Percentiles rank a stretch among this genome's conserved stretches.
Conservation (phyloP, 73 alveolate species). For the Durusdinium trenchii region DNA sequence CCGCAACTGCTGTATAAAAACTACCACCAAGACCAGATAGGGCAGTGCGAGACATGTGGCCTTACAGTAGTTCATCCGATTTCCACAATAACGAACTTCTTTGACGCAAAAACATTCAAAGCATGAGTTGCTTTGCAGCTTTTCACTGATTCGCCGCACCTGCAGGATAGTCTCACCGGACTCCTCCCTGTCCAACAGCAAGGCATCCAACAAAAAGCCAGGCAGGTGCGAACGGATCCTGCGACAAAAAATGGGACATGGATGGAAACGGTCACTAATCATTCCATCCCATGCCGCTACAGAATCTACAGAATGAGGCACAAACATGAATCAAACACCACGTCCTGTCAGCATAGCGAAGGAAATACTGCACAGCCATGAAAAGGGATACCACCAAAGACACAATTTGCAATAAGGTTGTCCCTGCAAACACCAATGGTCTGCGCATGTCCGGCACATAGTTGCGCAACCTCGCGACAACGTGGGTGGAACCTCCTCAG, state of each 20-base stretch:
- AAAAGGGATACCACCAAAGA: neutral
- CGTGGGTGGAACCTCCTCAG: neutral
- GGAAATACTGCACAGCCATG: conserved; percentile 17
- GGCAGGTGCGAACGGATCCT: neutral
- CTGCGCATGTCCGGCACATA: neutral
- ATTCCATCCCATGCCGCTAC: neutral
- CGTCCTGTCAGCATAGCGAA: neutral
- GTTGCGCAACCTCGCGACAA: neutral
- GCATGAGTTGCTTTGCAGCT: neutral
- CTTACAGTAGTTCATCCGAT: neutral
- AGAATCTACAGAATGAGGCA: neutral
- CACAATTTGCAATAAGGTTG: neutral
- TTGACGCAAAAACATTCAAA: neutral
- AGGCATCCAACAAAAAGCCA: neutral
- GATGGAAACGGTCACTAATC: too few relatives aligned
- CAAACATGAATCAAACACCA: neutral
- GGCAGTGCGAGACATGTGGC: neutral
- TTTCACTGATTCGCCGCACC: conserved; percentile 13
- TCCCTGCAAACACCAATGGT: neutral
- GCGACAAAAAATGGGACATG: too few relatives aligned
- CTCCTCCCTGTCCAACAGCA: conserved; percentile 15
- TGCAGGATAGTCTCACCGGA: neutral
- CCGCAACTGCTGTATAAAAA: neutral
- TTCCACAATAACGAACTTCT: neutral
- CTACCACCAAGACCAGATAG: neutral